Conservation (phyloP, 129 eudicot species). For the Calendula officinalis region DNA sequence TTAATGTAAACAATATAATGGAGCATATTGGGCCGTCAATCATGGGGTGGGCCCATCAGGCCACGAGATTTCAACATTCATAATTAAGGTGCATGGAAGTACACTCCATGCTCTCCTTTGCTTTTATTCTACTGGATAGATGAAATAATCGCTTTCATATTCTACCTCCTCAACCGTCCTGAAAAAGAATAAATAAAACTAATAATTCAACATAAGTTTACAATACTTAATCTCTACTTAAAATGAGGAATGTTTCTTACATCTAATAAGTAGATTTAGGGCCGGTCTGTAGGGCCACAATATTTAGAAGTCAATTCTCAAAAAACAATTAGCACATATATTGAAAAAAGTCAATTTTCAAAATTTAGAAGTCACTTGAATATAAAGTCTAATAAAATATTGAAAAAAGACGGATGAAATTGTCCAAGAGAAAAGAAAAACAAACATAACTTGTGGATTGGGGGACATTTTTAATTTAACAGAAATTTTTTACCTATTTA, state of each 20-base stretch:
- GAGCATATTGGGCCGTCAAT: slow-evolving; percentile 33
- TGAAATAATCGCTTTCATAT: slow-evolving; percentile 2
- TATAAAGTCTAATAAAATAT: too few species aligned
- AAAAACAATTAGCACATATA: too few species aligned
- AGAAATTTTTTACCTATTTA: too few species aligned
- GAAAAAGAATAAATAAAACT: slow-evolving; percentile 7
- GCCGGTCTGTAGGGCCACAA: too few species aligned
- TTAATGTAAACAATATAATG: not conserved
- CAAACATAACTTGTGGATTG: too few species aligned
- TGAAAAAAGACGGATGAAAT: too few species aligned
- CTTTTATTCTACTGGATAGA: slow-evolving; percentile 28
- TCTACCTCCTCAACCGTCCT: slow-evolving; percentile 9
- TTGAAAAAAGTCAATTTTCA: too few species aligned
- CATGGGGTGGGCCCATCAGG: slow-evolving; percentile 39
- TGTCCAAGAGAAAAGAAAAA: too few species aligned
- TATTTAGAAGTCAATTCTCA: too few species aligned
- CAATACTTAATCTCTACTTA: not conserved
- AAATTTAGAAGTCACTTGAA: too few species aligned
- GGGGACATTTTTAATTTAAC: too few species aligned
- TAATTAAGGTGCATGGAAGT: slow-evolving; percentile 31
- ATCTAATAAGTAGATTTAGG: too few species aligned
- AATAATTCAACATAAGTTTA: not conserved
- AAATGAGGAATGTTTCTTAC: not conserved
- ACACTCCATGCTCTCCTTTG: slow-evolving; percentile 29
- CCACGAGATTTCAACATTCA: slow-evolving; percentile 26